Conservation (phyloP, 768 basidiomycete species). For the Mycena olivaceomarginata region DNA sequence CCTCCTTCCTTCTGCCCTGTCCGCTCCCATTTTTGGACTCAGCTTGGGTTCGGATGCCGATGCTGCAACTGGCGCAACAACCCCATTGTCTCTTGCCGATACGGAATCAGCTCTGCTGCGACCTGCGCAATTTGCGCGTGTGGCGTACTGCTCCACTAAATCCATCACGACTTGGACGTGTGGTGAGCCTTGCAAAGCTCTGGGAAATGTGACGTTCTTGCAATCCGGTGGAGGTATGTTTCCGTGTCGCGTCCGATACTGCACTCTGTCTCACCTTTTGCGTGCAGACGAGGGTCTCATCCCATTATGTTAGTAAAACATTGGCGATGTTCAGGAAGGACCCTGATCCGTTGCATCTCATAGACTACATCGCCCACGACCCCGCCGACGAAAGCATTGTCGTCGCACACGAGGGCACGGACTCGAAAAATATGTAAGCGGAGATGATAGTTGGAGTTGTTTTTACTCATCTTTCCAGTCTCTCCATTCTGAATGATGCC, state of each 20-base stretch:
- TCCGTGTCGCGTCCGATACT: not conserved
- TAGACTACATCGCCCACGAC: constrained; percentile 62
- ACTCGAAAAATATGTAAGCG: constrained; percentile 54
- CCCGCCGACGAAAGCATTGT: constrained; percentile 55
- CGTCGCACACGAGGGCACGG: constrained; percentile 65
- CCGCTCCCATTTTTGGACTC: constrained; percentile 30
- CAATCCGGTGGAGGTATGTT: constrained; percentile 58
- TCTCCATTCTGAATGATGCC: constrained; percentile 60
- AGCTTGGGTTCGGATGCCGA: not conserved
- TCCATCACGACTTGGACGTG: constrained; percentile 52
- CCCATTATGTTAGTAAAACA: constrained; percentile 52
- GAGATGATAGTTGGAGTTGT: not conserved
- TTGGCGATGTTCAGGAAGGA: not conserved
- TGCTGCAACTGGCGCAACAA: not conserved
- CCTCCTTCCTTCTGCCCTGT: constrained; percentile 28
- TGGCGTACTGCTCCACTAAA: constrained; percentile 60
- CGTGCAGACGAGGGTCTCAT: constrained; percentile 51
- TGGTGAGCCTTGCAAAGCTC: constrained; percentile 17
- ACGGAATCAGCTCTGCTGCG: constrained; percentile 39
- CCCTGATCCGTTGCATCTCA: not conserved
- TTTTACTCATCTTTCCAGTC: constrained; percentile 38
- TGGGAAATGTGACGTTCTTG: constrained; percentile 29
- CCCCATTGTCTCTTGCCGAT: not conserved
- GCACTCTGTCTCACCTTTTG: constrained; percentile 11
- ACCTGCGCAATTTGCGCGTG: constrained; percentile 59